Evolutionary conservation across 2,329 filamentous ascomycete species (phyloP).

Genomic region (Fusarium miscanthi): DNA sequence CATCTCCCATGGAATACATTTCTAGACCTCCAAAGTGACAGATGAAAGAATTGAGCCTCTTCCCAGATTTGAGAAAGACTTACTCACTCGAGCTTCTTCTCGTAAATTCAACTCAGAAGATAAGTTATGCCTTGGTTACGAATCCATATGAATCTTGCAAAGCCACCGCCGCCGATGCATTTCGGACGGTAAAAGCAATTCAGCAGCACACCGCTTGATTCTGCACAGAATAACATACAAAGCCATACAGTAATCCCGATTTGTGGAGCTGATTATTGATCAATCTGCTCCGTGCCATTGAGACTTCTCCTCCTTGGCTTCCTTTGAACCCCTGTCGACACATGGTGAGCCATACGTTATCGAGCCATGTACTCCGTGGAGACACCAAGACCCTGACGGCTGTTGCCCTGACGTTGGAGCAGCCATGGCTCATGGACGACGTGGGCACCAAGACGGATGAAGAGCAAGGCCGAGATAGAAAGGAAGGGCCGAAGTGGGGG

Average conservation of each 20-base stretch:
- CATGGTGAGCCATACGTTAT: constrained; percentile 21
- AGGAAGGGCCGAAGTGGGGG: constrained; percentile 25
- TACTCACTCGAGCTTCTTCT: not conserved
- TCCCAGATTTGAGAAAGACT: not conserved
- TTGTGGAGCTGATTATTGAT: constrained; percentile 11
- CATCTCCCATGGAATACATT: not conserved
- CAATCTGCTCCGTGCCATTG: not conserved
- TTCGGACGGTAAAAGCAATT: not conserved
- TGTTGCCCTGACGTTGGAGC: constrained; percentile 34
- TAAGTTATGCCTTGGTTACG: not conserved
- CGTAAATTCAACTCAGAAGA: not conserved
- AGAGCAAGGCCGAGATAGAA: constrained; percentile 4
- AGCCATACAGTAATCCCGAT: constrained; percentile 5
- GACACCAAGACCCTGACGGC: not conserved
- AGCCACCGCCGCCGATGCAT: not conserved
- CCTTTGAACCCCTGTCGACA: constrained; percentile 12
- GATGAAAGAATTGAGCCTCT: not conserved
- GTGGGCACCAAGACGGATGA: constrained; percentile 16
- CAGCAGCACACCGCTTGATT: not conserved
- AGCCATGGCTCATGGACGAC: constrained; percentile 16
- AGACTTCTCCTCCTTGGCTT: constrained; percentile 14
- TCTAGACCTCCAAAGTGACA: no score
- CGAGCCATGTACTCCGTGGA: constrained; percentile 22
- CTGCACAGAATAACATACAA: constrained; percentile 2
- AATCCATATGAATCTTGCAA: not conserved